Conservation (phyloP, 2,329 filamentous ascomycete species). For the Conoideocrella luteorostrata region DNA sequence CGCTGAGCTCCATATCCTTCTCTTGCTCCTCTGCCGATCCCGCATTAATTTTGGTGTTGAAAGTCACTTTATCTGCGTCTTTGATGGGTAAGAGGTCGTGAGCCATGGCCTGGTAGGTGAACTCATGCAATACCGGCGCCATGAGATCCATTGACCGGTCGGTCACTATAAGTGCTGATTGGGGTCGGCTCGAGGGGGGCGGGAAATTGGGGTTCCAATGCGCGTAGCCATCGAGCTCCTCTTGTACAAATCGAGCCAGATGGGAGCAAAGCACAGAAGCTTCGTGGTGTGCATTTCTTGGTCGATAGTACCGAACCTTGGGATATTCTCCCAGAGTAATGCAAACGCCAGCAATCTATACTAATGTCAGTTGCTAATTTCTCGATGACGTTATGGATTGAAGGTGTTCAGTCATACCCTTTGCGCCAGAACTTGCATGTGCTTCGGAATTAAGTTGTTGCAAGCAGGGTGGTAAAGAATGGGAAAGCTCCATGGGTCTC, state of each 20-base stretch:
- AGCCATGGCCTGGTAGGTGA: constrained; percentile 98
- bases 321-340: constrained; percentile 92
- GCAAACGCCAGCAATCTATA: constrained; percentile 57
- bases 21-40: constrained; percentile 63
- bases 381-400: not conserved
- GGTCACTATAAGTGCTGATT: constrained; percentile 77
- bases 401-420: constrained; percentile 53
- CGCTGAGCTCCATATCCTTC: constrained; percentile 85
- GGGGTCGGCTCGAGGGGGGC: constrained; percentile 68
- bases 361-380: constrained; percentile 1
- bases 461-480: constrained; percentile 86
- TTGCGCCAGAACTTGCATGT: constrained; percentile 80
- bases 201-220: constrained; percentile 75
- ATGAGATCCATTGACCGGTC: constrained; percentile 90
- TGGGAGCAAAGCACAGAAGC: constrained; percentile 82
- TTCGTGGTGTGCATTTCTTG: constrained; percentile 69
- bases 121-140: constrained; percentile 86
- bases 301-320: constrained; percentile 84
- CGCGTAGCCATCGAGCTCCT: constrained; percentile 84
- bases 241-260: constrained; percentile 83
- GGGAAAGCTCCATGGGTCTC: constrained; percentile 94
- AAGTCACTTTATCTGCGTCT: constrained; percentile 83
- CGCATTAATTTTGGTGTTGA: constrained; percentile 72
- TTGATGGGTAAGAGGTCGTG: constrained; percentile 86
- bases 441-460: constrained; percentile 72